These are phyloP conservation scores for Mangifera indica DNA, from an alignment of 345 rosid genomes.

Conservation along the genomic window DNA sequence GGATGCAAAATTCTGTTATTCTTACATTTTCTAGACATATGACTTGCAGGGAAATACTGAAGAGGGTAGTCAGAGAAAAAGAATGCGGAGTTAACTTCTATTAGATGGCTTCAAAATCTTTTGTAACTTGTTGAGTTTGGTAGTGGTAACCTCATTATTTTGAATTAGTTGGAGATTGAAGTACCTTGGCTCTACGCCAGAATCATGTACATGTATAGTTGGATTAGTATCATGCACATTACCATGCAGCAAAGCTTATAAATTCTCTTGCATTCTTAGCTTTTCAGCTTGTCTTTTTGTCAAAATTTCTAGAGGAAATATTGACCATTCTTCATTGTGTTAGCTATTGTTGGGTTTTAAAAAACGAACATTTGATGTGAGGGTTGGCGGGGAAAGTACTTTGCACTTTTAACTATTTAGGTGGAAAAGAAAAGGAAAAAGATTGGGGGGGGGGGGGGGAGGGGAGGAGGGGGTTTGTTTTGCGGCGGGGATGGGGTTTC, in stretches of 20 bases:
- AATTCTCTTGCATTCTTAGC: slow-evolving; percentile 19
- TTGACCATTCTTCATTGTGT: slow-evolving; percentile 8
- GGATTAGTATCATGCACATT: slow-evolving; percentile 43
- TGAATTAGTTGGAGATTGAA: slow-evolving; percentile 27
- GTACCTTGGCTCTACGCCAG: slow-evolving; percentile 26
- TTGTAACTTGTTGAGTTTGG: slow-evolving; percentile 35
- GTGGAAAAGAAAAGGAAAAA: too few species aligned
- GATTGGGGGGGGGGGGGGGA: too few species aligned
- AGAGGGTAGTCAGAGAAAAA: slow-evolving; percentile 72
- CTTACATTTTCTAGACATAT: slow-evolving; percentile 1
- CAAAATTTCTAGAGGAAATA: slow-evolving; percentile 17
- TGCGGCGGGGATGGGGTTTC: too few species aligned
- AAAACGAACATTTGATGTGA: neutral
- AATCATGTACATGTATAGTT: slow-evolving; percentile 53
- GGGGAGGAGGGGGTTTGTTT: too few species aligned
- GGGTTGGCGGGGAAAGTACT: too few species aligned
- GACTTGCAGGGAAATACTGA: slow-evolving; percentile 66
- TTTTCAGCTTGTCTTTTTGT: slow-evolving; percentile 15
- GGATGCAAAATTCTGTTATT: neutral
- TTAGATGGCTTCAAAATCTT: slow-evolving; percentile 37
- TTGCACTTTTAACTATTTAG: too few species aligned
- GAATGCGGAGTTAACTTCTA: slow-evolving; percentile 55
- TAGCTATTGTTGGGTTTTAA: neutral
- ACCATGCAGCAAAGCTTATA: slow-evolving; percentile 28
- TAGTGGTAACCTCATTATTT: slow-evolving; percentile 36